These are phyloP conservation scores for Salix koriyanagi DNA, from an alignment of 345 rosid genomes.

Conservation along the genomic window DNA sequence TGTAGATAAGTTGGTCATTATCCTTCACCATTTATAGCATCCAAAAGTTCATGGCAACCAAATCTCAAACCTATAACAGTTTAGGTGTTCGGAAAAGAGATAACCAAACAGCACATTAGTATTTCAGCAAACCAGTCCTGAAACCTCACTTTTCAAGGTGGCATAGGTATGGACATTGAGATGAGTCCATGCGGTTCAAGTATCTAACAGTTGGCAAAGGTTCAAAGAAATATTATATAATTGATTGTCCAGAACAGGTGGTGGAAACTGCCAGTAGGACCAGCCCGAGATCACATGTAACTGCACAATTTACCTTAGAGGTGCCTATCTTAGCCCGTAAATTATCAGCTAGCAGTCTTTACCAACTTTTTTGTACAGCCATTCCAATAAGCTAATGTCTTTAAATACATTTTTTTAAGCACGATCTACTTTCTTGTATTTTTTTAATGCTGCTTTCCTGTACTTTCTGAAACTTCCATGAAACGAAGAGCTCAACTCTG, in stretches of 20 bases:
- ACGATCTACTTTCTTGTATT: background rate
- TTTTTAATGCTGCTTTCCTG: background rate
- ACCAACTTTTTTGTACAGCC: no score
- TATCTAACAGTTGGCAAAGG: background rate
- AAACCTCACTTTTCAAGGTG: background rate
- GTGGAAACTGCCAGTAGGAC: background rate
- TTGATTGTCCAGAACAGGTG: background rate
- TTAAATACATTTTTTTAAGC: no score
- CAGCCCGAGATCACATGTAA: background rate
- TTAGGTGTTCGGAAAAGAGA: background rate
- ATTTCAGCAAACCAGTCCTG: background rate
- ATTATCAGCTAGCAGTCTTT: background rate
- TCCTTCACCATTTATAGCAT: background rate
- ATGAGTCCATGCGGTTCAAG: background rate
- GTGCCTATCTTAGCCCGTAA: background rate
- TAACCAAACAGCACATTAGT: background rate
- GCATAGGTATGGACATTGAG: no score
- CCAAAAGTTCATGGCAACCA: background rate
- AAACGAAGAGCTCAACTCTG: background rate
- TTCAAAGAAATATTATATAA: background rate
- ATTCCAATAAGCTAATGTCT: no score
- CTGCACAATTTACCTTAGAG: background rate
- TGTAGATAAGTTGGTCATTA: background rate
- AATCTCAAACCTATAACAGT: background rate
- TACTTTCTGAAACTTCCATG: background rate